Conservation (phyloP, 2,329 filamentous ascomycete species). For the Pleoardoris graminearum region DNA sequence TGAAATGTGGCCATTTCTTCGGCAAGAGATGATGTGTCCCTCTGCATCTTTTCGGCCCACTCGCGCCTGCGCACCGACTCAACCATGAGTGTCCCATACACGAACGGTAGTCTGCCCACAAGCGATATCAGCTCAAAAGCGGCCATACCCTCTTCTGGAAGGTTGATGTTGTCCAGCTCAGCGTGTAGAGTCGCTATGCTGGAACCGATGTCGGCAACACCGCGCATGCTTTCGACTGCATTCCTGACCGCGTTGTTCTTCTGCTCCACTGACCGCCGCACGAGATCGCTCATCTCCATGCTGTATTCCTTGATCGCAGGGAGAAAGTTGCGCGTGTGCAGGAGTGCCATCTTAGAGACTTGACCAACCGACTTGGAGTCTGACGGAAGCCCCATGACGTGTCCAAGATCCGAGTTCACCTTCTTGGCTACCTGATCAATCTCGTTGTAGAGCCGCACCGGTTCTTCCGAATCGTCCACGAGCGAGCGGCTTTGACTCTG, state of each 20-base stretch:
- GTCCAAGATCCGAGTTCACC: slow-evolving; percentile 82
- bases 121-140: slow-evolving; percentile 80
- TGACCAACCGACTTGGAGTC: slow-evolving; percentile 66
- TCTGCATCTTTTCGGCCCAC: slow-evolving; percentile 87
- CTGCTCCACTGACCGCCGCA: slow-evolving; percentile 59
- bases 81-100: slow-evolving; percentile 86
- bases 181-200: slow-evolving; percentile 72
- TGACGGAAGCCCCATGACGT: slow-evolving; percentile 69
- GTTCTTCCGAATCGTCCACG: slow-evolving; percentile 64
- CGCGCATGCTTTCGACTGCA: slow-evolving; percentile 75
- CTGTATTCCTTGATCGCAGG: slow-evolving; percentile 63
- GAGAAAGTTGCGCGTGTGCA: slow-evolving; percentile 65
- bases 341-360: slow-evolving; percentile 65
- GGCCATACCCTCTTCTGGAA: slow-evolving; percentile 74
- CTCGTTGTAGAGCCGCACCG: slow-evolving; percentile 73
- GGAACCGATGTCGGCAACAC: slow-evolving; percentile 77
- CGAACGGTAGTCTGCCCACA: slow-evolving; percentile 80
- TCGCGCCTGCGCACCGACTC: slow-evolving; percentile 85
- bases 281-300: slow-evolving; percentile 58
- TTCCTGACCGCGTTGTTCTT: slow-evolving; percentile 70
- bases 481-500: slow-evolving; percentile 57
- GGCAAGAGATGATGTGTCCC: slow-evolving; percentile 81
- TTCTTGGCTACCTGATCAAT: slow-evolving; percentile 85
- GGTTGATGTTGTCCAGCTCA: slow-evolving; percentile 71
- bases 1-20: slow-evolving; percentile 92